These are phyloP conservation scores for Emericellopsis terricola DNA, from an alignment of 495 filamentous ascomycete species.

Conservation along the genomic window DNA sequence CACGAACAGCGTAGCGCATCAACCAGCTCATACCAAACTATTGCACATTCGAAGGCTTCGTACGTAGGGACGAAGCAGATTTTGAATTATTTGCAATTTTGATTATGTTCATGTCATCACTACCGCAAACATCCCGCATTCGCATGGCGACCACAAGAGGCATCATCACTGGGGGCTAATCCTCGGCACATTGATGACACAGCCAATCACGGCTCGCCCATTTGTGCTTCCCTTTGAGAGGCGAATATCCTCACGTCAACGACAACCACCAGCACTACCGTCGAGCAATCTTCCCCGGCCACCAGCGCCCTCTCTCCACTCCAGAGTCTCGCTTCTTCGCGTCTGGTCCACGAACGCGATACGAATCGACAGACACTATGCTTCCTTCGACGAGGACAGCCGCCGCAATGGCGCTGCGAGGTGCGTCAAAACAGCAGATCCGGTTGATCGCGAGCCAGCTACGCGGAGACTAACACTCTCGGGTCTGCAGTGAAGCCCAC, in stretches of 20 bases:
- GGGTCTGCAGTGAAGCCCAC: constrained; percentile 42
- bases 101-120: no score
- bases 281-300: not conserved
- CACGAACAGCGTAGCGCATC: no score
- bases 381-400: constrained; percentile 43
- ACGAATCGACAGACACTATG: constrained; percentile 24
- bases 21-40: no score
- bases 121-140: no score
- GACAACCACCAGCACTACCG: not conserved
- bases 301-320: not conserved
- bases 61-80: no score
- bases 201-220: constrained; percentile 1
- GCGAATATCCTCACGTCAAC: constrained; percentile 1
- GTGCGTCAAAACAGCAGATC: constrained; percentile 37
- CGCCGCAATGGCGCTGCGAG: constrained; percentile 51
- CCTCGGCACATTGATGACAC: no score
- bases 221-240: not conserved
- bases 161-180: no score
- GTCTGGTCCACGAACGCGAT: not conserved
- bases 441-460: no score
- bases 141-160: no score
- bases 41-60: no score
- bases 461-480: no score
- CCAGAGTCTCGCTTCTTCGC: not conserved
- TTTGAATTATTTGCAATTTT: no score